phyloP scores from a whole-genome alignment of 2,329 filamentous ascomycete genomes.

The Coniochaeta sp. region DNA sequence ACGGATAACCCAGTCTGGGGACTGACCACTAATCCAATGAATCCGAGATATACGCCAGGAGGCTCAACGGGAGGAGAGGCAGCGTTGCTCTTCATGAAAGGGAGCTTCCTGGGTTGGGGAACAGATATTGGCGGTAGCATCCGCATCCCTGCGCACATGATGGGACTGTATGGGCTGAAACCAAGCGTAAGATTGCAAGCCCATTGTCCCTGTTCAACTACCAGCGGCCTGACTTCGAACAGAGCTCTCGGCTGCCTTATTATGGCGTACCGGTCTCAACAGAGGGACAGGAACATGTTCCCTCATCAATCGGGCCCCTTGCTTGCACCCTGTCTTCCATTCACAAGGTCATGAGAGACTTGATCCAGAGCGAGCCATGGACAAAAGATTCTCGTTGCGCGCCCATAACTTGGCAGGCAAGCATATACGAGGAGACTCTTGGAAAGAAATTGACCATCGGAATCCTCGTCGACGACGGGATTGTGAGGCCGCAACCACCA shows the following conservation, averaged over 20 bases:
- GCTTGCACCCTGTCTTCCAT: conserved; percentile 43
- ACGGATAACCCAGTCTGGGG: conserved; percentile 42
- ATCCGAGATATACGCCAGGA: conserved; percentile 28
- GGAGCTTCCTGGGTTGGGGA: conserved; percentile 37
- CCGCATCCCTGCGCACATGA: conserved; percentile 31
- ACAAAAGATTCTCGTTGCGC: conserved; percentile 42
- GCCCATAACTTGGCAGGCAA: conserved; percentile 46
- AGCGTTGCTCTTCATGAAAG: conserved; percentile 29
- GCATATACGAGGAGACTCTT: conserved; percentile 23
- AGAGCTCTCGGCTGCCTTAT: conserved; percentile 53
- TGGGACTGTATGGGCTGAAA: conserved; percentile 36
- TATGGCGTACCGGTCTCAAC: conserved; percentile 52
- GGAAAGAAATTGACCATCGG: too few relatives aligned
- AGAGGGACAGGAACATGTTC: conserved; percentile 57
- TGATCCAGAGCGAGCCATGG: conserved; percentile 44
- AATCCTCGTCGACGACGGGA: too few relatives aligned
- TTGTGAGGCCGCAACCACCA: too few relatives aligned
- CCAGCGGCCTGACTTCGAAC: not conserved
- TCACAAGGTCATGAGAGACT: conserved; percentile 35
- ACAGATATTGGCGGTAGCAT: conserved; percentile 46
- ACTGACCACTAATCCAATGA: conserved; percentile 36
- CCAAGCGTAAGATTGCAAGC: conserved; percentile 27
- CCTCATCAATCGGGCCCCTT: conserved; percentile 55
- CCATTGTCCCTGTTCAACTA: conserved; percentile 22
- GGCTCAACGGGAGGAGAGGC: conserved; percentile 35